Evolutionary conservation across 768 basidiomycete genomes (phyloP), one percentile per base, ranked within the genome.

Genomic region (Lanmaoa rubissima): DNA sequence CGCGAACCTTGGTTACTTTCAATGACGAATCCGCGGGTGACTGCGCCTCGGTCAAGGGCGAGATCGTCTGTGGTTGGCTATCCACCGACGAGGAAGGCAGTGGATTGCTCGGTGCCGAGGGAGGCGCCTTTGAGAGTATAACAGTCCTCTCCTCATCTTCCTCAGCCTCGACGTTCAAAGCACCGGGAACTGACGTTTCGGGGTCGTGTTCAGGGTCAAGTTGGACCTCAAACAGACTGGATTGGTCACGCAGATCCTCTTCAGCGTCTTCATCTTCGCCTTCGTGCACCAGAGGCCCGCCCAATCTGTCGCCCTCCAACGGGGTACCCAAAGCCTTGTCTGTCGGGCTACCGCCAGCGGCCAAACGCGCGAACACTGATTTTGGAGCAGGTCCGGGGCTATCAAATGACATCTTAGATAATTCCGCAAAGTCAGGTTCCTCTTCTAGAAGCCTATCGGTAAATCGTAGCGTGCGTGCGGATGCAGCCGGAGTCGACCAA

Each of bases 391-490:
- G 74, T 16, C 80, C 75, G 0, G 79, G 79, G 44, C 73, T 81
- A 14, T 72, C 67, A 32, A 86, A 84, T 4, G 77, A 76, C 54
- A 75, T 75, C 47, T 57, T 57, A 17, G 81, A 78, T 16, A 81
- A 61, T 60, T 84, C 78, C 0, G 72, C 79, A 32, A 87, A 71
- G 62, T 88, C 83, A 3, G 83, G 78, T 19, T 82, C 73, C 61
- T 90, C 88, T 59, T 88, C 81, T 66, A 84, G 73, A 14, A 84
- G 75, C 56, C 83, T 84, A 40, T 85, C 82, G 1, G 79, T 79
- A 59, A 90, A 88, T 50, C 79, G 82, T 14, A 90, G 74, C 0
- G 82, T 82, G 39, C 85, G 84, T 14, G 78, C 80, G 4, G 71
- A 65, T 3, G 78, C 78, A 36, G 70, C 74, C 8, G 86, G 84